phyloP scores from a whole-genome alignment of 192 early-diverging fungal species.

The Dissophora globulifera region DNA sequence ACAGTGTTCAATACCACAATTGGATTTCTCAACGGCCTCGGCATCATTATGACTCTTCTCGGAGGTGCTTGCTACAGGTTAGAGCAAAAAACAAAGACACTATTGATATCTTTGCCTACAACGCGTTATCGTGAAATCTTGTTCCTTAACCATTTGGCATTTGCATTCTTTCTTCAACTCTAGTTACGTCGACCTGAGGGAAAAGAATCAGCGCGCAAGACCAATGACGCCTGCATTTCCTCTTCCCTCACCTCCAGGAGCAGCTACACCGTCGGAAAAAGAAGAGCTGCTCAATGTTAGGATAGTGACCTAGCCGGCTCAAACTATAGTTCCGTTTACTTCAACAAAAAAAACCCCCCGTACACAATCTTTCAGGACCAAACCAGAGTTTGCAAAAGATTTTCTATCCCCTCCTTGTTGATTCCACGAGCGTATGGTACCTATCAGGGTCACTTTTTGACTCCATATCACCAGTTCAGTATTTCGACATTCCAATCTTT shows the following conservation, averaged over 20 bases:
- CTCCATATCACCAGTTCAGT: too few relatives aligned
- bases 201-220: constrained; percentile 40
- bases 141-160: constrained; percentile 1
- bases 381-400: too few relatives aligned
- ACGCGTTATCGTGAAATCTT: too few relatives aligned
- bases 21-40: constrained; percentile 64
- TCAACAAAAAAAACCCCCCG: too few relatives aligned
- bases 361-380: too few relatives aligned
- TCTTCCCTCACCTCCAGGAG: constrained; percentile 24
- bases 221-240: constrained; percentile 45
- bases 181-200: constrained; percentile 38
- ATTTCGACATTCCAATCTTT: constrained; percentile 58
- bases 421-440: too few relatives aligned
- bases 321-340: too few relatives aligned
- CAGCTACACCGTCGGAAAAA: constrained; percentile 25
- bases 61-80: constrained; percentile 71
- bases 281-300: constrained; percentile 44
- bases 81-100: too few relatives aligned
- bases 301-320: constrained; percentile 11
- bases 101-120: too few relatives aligned
- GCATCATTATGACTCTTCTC: constrained; percentile 69
- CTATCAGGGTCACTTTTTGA: too few relatives aligned
- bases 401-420: too few relatives aligned
- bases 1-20: constrained; percentile 68
- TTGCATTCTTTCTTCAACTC: not conserved